Evolutionary conservation across 2,329 filamentous ascomycete genomes (phyloP), one percentile per base, ranked within the genome.

Genomic region (Penicillium sp.): DNA sequence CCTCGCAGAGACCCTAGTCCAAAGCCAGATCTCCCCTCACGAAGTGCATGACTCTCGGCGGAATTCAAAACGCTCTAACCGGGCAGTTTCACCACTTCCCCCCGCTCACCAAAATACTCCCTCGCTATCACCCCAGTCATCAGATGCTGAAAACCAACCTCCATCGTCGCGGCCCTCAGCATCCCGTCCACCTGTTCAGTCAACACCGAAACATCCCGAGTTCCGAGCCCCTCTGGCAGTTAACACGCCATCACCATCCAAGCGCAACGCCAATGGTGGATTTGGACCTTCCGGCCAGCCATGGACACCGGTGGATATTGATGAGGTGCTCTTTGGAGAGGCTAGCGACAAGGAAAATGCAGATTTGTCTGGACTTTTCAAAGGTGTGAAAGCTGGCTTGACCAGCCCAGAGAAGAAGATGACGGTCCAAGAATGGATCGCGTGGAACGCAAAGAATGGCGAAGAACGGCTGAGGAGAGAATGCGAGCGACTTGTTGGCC

Each of bases 401-500:
- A 88, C 84, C 2, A 89, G 83, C 53, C 84, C 87, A 0, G 94
- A 97, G 78, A 92, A 89, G 79, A 81, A 83, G 38, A 96, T 99
- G 93, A 93, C 87, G 6, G 91, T 97, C 0, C 91, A 96, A 73
- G 87, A 97, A 74, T 99, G 93, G 91, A 89, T 99, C 40, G 81
- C 87, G 57, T 84, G 88, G 75, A 93, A 94, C 65, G 94, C 94
- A 0, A 83, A 84, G 60, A 81, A 88, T 70, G 91, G 90, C 0
- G 93, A 97, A 78, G 85, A 87, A 74, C 88, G 86, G 72, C 79
- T 99, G 55, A 88, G 88, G 69, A 78, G 82, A 37, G 89, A 95
- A 71, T 96, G 92, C 69, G 93, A 97, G 78, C 79, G 85, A 27
- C 84, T 96, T 74, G 91, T 99, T 6, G 84, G 82, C 58, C 80